Base-by-base conservation (phyloP, 2,329 filamentous ascomycete species). In the Beauveria rudraprayagi region DNA sequence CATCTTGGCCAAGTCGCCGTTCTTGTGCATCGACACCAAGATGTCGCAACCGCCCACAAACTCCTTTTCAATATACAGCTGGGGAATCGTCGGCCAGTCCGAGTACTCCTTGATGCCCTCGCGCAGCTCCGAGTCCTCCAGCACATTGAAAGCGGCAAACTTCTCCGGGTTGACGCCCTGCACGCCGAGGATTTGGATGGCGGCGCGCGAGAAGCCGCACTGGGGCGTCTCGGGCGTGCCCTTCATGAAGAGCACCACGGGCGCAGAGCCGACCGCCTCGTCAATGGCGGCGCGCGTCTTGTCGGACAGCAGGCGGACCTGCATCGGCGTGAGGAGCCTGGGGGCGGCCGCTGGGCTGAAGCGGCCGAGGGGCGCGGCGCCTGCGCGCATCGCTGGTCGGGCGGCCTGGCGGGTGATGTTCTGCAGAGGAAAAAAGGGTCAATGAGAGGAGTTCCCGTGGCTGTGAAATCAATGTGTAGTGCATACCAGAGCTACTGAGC, bases 191-290 rank as follows among this genome's bases (percentile, higher is more conserved):
- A 99, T 92, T 80, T 97, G 92, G 73, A 99, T 96, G 72, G 85
- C 91, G 60, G 93, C 93, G 69, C 92, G 86, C 62, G 93, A 97
- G 81, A 97, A 99, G 51, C 94, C 94, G 77, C 94, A 99, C 76
- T 97, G 92, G 22, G 94, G 94, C 63, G 86, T 91, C 78, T 97
- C 92, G 62, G 94, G 94, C 1, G 94, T 97, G 63, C 94, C 94
- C 80, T 99, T 99, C 94, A 99, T 99, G 81, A 99, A 99, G 61
- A 99, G 82, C 1, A 99, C 94, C 0, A 99, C 93, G 2, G 93
- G 93, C 0, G 92, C 89, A 1, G 92, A 92, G 26, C 78, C 81
- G 17, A 99, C 88, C 37, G 93, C 93, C 74, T 92, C 91, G 75
- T 97, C 91, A 69, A 99, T 99, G 28, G 92, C 92, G 44, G 85